A percentile compares a stretch with the other conserved stretches of the same genome.
phyloP scores from a whole-genome alignment of 2,329 filamentous ascomycete species.

The Immersiporthe knoxdaviesiana region DNA sequence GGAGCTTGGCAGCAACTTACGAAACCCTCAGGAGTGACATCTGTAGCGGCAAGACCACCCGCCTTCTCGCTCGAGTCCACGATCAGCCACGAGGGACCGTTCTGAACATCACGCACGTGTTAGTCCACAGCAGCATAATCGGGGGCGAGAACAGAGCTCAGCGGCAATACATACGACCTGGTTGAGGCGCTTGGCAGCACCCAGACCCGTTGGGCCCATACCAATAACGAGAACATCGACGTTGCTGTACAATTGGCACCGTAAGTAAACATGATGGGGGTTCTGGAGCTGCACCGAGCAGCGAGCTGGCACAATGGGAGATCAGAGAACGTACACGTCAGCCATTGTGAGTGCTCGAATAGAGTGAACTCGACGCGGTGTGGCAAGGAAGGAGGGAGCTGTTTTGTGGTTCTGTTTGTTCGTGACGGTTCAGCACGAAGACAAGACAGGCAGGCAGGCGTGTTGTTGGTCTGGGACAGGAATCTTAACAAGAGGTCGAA shows the following conservation, averaged over 20 bases:
- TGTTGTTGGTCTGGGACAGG: conserved; percentile 6
- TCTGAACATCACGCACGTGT: conserved; percentile 52
- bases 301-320: conserved; percentile 12
- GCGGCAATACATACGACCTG: conserved; percentile 74
- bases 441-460: conserved; percentile 7
- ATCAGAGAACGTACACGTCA: conserved; percentile 34
- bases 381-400: conserved; percentile 18
- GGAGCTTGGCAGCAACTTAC: conserved; percentile 58
- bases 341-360: conserved; percentile 34
- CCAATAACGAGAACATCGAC: conserved; percentile 98
- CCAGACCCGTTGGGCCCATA: conserved; percentile 94
- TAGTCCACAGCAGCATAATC: conserved; percentile 34
- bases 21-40: conserved; percentile 94
- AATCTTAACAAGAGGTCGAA: conserved; percentile 7
- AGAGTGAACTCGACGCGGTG: conserved; percentile 19
- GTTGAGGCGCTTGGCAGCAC: conserved; percentile 96
- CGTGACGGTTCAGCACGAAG: conserved; percentile 21
- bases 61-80: conserved; percentile 90
- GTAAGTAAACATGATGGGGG: background rate
- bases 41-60: conserved; percentile 93
- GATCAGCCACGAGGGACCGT: conserved; percentile 94
- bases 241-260: conserved; percentile 57
- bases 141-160: conserved; percentile 16
- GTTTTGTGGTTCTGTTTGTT: conserved; percentile 20
- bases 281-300: background rate